These are phyloP conservation scores for Gaeumannomyces sp. DNA, from an alignment of 2,329 filamentous ascomycete genomes.

Conservation along the genomic window DNA sequence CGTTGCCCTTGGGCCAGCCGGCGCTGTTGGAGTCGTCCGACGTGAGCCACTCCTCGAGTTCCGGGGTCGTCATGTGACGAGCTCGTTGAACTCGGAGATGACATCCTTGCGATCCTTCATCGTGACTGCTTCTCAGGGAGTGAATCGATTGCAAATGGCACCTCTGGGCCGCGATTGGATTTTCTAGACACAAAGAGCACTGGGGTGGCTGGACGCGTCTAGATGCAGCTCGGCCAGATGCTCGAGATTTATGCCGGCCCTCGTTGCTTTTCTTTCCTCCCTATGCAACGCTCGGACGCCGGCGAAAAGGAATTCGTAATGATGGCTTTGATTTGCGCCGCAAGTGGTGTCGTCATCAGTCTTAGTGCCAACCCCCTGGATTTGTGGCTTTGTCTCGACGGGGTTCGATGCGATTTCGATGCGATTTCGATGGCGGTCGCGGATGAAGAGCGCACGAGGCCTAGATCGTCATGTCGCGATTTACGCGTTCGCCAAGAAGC, in stretches of 20 bases:
- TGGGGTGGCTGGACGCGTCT: not conserved
- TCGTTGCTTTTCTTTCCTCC: not conserved
- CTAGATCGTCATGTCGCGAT: too few relatives aligned
- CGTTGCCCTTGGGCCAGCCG: constrained; percentile 55
- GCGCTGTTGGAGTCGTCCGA: constrained; percentile 50
- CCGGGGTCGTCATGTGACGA: constrained; percentile 58
- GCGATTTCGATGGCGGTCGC: too few relatives aligned
- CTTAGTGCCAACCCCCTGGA: not conserved
- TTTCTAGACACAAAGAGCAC: not conserved
- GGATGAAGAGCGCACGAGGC: too few relatives aligned
- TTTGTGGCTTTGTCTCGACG: too few relatives aligned
- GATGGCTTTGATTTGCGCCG: not conserved
- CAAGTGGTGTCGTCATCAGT: not conserved
- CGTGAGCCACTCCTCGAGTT: constrained; percentile 57
- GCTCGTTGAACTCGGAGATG: constrained; percentile 51
- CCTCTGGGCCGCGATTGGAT: too few relatives aligned
- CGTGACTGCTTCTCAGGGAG: not conserved
- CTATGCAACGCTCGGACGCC: too few relatives aligned
- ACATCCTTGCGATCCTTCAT: constrained; percentile 8
- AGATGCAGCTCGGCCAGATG: not conserved
- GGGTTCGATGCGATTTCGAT: too few relatives aligned
- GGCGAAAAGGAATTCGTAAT: too few relatives aligned
- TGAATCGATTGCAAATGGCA: not conserved
- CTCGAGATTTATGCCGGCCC: not conserved
- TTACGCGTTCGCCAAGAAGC: too few relatives aligned